Evolutionary conservation across 2,329 filamentous ascomycete species (phyloP).

Genomic region (Ophioceras dolichostomum): DNA sequence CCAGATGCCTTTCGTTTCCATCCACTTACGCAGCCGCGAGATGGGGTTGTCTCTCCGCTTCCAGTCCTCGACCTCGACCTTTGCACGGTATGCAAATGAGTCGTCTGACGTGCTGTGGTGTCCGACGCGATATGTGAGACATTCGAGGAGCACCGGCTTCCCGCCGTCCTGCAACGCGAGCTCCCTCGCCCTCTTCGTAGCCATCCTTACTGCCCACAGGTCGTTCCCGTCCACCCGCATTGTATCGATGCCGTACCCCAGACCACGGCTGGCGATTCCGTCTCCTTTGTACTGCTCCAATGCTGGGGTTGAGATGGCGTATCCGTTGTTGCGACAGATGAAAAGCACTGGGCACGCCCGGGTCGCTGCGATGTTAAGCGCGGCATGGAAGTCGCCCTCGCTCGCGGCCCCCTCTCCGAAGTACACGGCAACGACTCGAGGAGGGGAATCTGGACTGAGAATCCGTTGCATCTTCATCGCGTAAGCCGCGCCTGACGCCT

Average conservation of each 20-base stretch:
- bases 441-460: conserved; percentile 46
- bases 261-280: conserved; percentile 64
- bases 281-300: conserved; percentile 74
- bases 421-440: conserved; percentile 59
- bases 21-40: conserved; percentile 43
- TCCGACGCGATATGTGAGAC: conserved; percentile 95
- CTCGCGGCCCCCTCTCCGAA: conserved; percentile 74
- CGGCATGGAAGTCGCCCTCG: conserved; percentile 75
- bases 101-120: conserved; percentile 95
- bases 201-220: conserved; percentile 64
- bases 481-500: conserved; percentile 67
- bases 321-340: conserved; percentile 75
- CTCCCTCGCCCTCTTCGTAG: conserved; percentile 56
- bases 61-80: conserved; percentile 86
- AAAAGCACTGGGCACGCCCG: conserved; percentile 65
- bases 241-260: conserved; percentile 76
- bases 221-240: conserved; percentile 75
- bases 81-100: conserved; percentile 88
- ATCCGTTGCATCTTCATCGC: conserved; percentile 62
- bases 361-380: conserved; percentile 70
- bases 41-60: conserved; percentile 36
- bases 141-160: conserved; percentile 76
- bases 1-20: conserved; percentile 77
- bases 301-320: conserved; percentile 68
- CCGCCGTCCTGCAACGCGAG: conserved; percentile 74